Conservation (phyloP, 1,284 basidiomycete species). For the Schizophyllum commune region DNA sequence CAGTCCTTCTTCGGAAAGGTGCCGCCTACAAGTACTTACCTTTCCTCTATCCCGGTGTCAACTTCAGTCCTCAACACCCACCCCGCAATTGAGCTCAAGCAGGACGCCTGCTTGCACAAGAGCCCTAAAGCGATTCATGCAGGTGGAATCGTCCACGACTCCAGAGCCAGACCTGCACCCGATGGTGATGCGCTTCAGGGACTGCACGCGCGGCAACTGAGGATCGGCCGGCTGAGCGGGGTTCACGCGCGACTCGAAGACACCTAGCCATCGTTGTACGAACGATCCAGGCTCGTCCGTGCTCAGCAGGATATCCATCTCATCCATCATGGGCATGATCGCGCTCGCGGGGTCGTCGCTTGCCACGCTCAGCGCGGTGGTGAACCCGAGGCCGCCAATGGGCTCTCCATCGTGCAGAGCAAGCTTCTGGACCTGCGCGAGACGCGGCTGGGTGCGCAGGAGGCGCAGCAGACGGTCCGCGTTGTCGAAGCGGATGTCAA, state of each 20-base stretch:
- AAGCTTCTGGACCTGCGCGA: background rate
- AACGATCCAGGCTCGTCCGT: background rate
- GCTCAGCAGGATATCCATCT: background rate
- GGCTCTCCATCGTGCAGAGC: background rate
- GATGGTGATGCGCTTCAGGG: background rate
- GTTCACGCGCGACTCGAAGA: background rate
- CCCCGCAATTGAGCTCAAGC: too few species aligned
- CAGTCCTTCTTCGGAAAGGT: too few species aligned
- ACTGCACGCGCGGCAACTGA: background rate
- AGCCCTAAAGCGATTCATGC: background rate
- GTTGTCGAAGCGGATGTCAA: background rate
- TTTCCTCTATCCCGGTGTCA: too few species aligned
- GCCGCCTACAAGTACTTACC: too few species aligned
- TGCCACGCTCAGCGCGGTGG: background rate
- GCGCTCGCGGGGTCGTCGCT: background rate
- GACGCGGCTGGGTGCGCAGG: background rate
- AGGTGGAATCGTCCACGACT: background rate
- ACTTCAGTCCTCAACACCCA: too few species aligned
- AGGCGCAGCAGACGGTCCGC: background rate
- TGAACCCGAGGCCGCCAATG: background rate
- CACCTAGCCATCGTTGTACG: background rate
- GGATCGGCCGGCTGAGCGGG: background rate
- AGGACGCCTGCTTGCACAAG: background rate
- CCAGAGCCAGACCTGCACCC: background rate
- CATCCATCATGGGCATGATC: background rate